Conservation (phyloP, 1,139 yeast genomes). For the Wickerhamomyces sp. region DNA sequence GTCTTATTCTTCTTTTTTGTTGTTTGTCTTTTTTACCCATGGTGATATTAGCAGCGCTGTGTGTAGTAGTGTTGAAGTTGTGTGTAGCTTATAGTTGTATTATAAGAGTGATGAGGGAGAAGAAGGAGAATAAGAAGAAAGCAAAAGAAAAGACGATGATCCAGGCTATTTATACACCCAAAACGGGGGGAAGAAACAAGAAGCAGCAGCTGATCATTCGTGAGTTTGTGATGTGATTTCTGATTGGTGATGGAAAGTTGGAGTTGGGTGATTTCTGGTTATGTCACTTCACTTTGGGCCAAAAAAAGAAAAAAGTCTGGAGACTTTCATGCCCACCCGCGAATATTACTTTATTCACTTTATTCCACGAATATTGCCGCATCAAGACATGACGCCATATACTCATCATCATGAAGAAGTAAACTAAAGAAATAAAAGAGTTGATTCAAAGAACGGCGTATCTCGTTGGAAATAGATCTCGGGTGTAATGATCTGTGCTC, state of each 20-base stretch:
- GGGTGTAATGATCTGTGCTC: too few relatives aligned
- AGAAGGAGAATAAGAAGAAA: too few relatives aligned
- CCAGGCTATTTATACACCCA: not conserved
- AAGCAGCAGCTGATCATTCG: not conserved
- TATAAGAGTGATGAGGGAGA: not conserved
- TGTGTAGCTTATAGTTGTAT: slow-evolving; percentile 14
- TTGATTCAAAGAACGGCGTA: too few relatives aligned
- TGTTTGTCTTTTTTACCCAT: slow-evolving; percentile 24
- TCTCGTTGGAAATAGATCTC: too few relatives aligned
- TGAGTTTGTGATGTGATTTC: too few relatives aligned
- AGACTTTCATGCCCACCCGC: not conserved
- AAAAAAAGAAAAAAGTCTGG: not conserved
- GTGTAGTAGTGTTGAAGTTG: slow-evolving; percentile 17
- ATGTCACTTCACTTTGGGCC: too few relatives aligned
- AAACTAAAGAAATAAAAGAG: too few relatives aligned
- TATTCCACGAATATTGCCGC: too few relatives aligned
- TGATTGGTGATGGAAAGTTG: too few relatives aligned
- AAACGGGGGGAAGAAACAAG: not conserved
- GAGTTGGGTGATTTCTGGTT: too few relatives aligned
- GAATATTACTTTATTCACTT: not conserved
- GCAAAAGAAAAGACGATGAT: not conserved
- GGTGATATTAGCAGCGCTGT: slow-evolving; percentile 4
- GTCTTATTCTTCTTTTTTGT: slow-evolving; percentile 15
- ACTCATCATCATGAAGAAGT: too few relatives aligned
- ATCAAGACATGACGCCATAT: too few relatives aligned